Conservation (phyloP, 2,329 filamentous ascomycete genomes). For the Botryotinia globosa region DNA sequence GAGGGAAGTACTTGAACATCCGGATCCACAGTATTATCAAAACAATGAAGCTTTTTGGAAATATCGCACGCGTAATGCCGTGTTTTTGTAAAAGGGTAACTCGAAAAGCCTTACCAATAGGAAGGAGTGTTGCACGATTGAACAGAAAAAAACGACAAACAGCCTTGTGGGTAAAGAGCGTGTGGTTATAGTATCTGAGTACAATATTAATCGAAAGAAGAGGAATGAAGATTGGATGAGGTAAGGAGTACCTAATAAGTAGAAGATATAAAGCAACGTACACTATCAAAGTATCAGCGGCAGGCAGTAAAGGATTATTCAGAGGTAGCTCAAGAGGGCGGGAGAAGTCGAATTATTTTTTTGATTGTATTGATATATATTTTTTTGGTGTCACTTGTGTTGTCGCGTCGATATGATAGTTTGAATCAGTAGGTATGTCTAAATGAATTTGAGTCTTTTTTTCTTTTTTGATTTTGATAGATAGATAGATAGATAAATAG, state of each 20-base stretch:
- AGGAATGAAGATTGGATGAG: background rate
- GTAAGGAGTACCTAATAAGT: background rate
- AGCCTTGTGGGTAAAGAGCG: background rate
- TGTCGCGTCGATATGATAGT: background rate
- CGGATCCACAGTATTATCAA: background rate
- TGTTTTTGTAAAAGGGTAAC: background rate
- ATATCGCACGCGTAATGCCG: background rate
- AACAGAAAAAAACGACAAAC: background rate
- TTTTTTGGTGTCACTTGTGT: background rate
- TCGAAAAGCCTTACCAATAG: no score
- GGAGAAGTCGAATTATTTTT: background rate
- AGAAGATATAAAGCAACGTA: background rate
- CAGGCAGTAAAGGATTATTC: background rate
- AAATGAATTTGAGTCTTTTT: background rate
- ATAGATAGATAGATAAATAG: no score
- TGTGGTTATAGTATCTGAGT: background rate
- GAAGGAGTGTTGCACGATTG: background rate
- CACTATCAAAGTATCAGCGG: background rate
- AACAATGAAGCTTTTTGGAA: background rate
- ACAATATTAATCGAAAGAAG: background rate
- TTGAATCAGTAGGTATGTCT: background rate
- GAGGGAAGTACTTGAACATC: background rate
- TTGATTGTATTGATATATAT: background rate
- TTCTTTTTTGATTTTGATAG: background rate
- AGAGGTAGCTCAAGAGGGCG: background rate